phyloP scores from a whole-genome alignment of 352 stramenopile species.

The Globisporangium megalacanthum region DNA sequence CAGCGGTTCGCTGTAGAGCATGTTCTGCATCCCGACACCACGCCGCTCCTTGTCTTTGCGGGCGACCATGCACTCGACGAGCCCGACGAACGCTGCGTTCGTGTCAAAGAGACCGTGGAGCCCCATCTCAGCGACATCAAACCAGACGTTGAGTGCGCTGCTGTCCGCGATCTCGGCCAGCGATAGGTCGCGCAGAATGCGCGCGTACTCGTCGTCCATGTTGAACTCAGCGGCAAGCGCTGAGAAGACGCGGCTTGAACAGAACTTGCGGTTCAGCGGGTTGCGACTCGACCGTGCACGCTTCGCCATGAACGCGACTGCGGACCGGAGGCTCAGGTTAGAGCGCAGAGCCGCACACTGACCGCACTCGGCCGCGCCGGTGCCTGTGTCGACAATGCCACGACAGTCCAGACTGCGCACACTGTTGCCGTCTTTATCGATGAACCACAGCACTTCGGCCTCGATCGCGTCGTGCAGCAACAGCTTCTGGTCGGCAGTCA shows the following conservation, averaged over 20 bases:
- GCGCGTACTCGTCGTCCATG: slow-evolving; percentile 46
- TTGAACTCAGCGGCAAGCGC: slow-evolving; percentile 50
- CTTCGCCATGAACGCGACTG: slow-evolving; percentile 32
- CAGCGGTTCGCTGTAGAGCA: slow-evolving; percentile 60
- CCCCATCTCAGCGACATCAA: slow-evolving; percentile 64
- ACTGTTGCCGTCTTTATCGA: slow-evolving; percentile 69
- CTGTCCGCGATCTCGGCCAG: slow-evolving; percentile 37
- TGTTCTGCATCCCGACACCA: slow-evolving; percentile 77
- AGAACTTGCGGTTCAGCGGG: slow-evolving; percentile 56
- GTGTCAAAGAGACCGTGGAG: slow-evolving; percentile 55
- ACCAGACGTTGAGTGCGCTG: slow-evolving; percentile 46
- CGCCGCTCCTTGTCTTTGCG: slow-evolving; percentile 74
- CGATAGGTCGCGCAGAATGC: slow-evolving; percentile 47
- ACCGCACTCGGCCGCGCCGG: slow-evolving; percentile 33
- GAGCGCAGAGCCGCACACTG: slow-evolving; percentile 42
- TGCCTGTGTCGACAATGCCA: slow-evolving; percentile 34
- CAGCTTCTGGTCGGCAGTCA: slow-evolving; percentile 39
- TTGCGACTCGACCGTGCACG: slow-evolving; percentile 25
- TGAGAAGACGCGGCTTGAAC: slow-evolving; percentile 40
- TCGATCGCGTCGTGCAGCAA: slow-evolving; percentile 72
- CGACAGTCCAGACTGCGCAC: slow-evolving; percentile 69
- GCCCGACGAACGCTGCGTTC: slow-evolving; percentile 51
- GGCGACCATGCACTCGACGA: slow-evolving; percentile 67
- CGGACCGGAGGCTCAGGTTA: slow-evolving; percentile 46
- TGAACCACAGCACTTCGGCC: slow-evolving; percentile 67